Evolutionary conservation across 2,329 filamentous ascomycete species (phyloP).

Genomic region (Podosphaera aphanis): DNA sequence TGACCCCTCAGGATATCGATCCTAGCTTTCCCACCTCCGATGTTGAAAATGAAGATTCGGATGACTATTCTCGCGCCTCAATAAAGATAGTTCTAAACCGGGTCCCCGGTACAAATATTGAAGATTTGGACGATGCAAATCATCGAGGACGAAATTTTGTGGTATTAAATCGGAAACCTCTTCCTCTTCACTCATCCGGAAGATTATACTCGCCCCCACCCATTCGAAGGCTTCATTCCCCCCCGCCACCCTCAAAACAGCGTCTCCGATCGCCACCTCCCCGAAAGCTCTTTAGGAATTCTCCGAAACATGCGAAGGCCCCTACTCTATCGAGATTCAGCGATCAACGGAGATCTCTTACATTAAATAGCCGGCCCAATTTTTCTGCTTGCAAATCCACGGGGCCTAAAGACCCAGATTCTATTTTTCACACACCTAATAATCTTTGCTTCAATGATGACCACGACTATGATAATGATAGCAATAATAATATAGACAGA

Average conservation of each 20-base stretch:
- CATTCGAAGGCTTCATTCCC: slow-evolving; percentile 14
- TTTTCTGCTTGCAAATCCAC: slow-evolving; percentile 19
- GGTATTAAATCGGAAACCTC: slow-evolving; percentile 11
- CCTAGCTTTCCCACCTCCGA: slow-evolving; percentile 93
- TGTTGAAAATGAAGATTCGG: slow-evolving; percentile 53
- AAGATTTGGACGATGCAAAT: too few relatives aligned
- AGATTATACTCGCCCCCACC: slow-evolving; percentile 31
- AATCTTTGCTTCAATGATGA: slow-evolving; percentile 30
- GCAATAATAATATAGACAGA: neutral
- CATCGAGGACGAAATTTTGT: too few relatives aligned
- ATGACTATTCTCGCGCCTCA: slow-evolving; percentile 17
- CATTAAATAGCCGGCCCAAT: slow-evolving; percentile 18
- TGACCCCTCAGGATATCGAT: slow-evolving; percentile 89
- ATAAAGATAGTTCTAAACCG: too few relatives aligned
- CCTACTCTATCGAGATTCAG: slow-evolving; percentile 37
- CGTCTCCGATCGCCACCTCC: slow-evolving; percentile 40
- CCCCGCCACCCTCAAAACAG: slow-evolving; percentile 14
- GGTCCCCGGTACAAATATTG: too few relatives aligned
- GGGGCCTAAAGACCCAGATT: slow-evolving; percentile 51
- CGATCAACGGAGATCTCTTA: slow-evolving; percentile 25
- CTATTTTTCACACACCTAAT: slow-evolving; percentile 57
- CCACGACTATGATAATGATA: too few relatives aligned
- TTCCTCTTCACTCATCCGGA: slow-evolving; percentile 33
- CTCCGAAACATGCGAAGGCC: slow-evolving; percentile 24
- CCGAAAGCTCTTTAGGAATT: slow-evolving; percentile 14